phyloP scores from a whole-genome alignment of 1,284 basidiomycete genomes.

The Trichosporon coremiiforme region DNA sequence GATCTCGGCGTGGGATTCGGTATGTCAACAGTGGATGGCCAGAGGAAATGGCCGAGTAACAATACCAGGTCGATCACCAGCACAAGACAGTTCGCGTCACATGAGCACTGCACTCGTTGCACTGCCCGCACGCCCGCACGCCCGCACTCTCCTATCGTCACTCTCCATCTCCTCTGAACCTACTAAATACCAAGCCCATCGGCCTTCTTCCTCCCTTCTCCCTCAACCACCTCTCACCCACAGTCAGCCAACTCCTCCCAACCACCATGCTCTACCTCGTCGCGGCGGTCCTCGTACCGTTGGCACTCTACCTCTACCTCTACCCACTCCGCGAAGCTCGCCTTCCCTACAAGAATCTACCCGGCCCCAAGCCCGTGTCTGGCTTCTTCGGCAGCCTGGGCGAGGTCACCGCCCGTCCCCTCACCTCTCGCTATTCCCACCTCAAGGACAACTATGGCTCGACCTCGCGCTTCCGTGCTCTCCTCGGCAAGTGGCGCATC shows the following conservation, averaged over 20 bases:
- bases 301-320: constrained; percentile 21
- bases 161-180: too few species aligned
- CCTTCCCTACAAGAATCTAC: constrained; percentile 28
- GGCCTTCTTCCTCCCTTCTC: background rate
- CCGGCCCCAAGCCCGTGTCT: constrained; percentile 20
- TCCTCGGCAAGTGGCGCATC: constrained; percentile 56
- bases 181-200: constrained; percentile 1
- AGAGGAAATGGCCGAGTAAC: constrained; percentile 2
- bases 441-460: constrained; percentile 27
- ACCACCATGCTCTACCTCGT: background rate
- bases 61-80: background rate
- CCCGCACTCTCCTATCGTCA: too few species aligned
- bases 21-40: background rate
- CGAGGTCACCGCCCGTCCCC: background rate
- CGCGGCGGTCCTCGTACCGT: background rate
- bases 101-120: background rate
- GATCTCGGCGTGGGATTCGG: background rate
- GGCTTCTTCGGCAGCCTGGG: constrained; percentile 25
- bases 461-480: constrained; percentile 36
- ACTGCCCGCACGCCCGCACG: background rate
- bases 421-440: constrained; percentile 11
- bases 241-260: background rate
- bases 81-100: background rate
- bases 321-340: constrained; percentile 18
- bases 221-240: background rate